Base-by-base conservation (phyloP, 192 early-diverging fungal genomes). In the Rhizoclosmatium sp. region DNA sequence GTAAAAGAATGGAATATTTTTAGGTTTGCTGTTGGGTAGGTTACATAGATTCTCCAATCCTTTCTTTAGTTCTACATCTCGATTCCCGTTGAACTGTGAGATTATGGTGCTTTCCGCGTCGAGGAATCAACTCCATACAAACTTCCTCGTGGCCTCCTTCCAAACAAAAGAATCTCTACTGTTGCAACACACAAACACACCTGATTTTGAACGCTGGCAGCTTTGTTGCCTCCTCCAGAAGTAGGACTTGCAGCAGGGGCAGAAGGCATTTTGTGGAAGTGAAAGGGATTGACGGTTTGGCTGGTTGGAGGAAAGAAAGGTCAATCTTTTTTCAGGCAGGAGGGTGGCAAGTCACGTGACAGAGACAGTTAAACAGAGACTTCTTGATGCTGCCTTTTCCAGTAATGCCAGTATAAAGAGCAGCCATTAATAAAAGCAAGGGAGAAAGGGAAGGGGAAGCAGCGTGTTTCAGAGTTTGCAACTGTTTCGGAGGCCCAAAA, bases 151-250 rank as follows among this genome's bases (percentile, higher is more conserved):
- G 19, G 19, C 54, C 9, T n/a, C 54, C 54, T 9, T n/a, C 54
- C 54, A 9, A 56, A 9, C 54, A n/a, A 31, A 31, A 31, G 54
- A 9, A 56, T 56, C 54, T 56, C 54, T 56, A n/a, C 54, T 56
- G 54, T 56, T n/a, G 9, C 10, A 56, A 14, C 54, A 14, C 54
- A n/a, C 54, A 14, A n/a, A 31, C 60, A 62, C 7, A 62, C 75
- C 65, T 76, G 75, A 44, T 67, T 76, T 42, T 76, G 75, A 9
- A 76, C 75, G 2, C 62, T 59, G 42, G 75, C 61, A 67, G 75
- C 44, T 44, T 76, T 76, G 46, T 65, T 67, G 10, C 31, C 31
- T 4, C 14, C 41, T 40, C 39, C 16, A 3, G 72, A 14, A 9
- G 49, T 31, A 4, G 48, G 48, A 23, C 48, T 42, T 14, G 69